Base-by-base conservation (phyloP, 2,329 filamentous ascomycete species). In the Penicillium sp. region DNA sequence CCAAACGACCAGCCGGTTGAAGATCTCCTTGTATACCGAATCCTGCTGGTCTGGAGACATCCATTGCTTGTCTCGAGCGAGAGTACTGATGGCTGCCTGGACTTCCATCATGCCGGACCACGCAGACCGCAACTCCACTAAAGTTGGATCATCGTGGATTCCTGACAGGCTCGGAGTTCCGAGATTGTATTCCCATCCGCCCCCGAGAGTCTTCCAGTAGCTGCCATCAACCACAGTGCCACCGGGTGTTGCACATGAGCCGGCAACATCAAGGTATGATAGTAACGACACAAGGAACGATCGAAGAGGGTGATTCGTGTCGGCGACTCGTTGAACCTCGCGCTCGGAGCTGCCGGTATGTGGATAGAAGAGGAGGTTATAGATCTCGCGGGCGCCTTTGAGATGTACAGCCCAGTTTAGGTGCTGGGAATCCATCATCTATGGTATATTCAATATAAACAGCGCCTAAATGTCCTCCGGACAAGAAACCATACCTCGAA, bases 401-500 rank as follows among this genome's bases (percentile, higher is more conserved):
- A 72, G 63, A 52, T 72, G 70, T 10, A 72, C 63, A 10, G 62
- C 63, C 69, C 69, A 72, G 28, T 69, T 71, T 33, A 66, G 55
- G 37, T 67, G 56, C 47, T 69, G 66, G 2, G 67, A 70, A 28
- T 70, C 66, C 66, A 70, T 68, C 67, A 70, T 70, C 67, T 70
- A 25, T 4, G 32, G 20, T 23, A 23, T 13, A 46, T 27, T 44
- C 4, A 15, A 37, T 38, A 3, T 10, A 13, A 4, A 44, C 12
- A 6, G 8, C 4, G 7, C 39, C 3, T 9, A 24, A 3, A 8
- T 6, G 10, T 18, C 10, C 6, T 7, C 3, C 28, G n/a, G 6
- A 31, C 8, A 18, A 28, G 7, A 25, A 15, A 25, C 54, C 59
- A 28, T 43, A 70, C 66, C 62, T 70, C 67, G 28, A 69, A 70